Conservation (phyloP, 192 early-diverging fungal genomes). For the Coemansia aciculifera region DNA sequence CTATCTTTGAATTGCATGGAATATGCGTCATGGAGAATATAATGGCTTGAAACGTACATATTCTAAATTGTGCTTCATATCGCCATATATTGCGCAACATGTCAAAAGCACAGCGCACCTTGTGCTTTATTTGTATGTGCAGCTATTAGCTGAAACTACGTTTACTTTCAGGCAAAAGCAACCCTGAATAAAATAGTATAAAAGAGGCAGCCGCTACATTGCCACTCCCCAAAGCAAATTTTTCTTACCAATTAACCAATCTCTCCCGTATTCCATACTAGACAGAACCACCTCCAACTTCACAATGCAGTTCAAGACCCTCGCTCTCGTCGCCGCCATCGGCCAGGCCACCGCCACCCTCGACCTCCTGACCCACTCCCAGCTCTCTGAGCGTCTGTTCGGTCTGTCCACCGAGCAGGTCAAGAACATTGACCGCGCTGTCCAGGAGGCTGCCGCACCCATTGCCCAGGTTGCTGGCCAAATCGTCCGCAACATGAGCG, state of each 20-base stretch:
- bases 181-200: background rate
- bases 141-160: background rate
- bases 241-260: background rate
- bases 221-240: background rate
- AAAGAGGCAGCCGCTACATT: background rate
- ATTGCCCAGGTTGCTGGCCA: conserved; percentile 56
- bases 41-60: conserved; percentile 31
- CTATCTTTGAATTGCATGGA: background rate
- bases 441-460: conserved; percentile 55
- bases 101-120: background rate
- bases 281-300: conserved; percentile 7
- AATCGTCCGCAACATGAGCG: conserved; percentile 54
- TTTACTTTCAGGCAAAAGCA: background rate
- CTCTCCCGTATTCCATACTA: conserved; percentile 14
- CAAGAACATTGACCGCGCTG: conserved; percentile 57
- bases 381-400: conserved; percentile 54
- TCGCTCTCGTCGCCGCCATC: conserved; percentile 50
- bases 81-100: conserved; percentile 1
- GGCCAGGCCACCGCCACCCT: conserved; percentile 56
- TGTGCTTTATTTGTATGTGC: background rate
- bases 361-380: conserved; percentile 54
- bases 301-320: conserved; percentile 55
- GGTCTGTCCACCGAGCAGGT: conserved; percentile 56
- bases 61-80: conserved; percentile 12
- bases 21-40: conserved; percentile 4